phyloP scores from a whole-genome alignment of 768 basidiomycete species.

The Lactifluus volemus region DNA sequence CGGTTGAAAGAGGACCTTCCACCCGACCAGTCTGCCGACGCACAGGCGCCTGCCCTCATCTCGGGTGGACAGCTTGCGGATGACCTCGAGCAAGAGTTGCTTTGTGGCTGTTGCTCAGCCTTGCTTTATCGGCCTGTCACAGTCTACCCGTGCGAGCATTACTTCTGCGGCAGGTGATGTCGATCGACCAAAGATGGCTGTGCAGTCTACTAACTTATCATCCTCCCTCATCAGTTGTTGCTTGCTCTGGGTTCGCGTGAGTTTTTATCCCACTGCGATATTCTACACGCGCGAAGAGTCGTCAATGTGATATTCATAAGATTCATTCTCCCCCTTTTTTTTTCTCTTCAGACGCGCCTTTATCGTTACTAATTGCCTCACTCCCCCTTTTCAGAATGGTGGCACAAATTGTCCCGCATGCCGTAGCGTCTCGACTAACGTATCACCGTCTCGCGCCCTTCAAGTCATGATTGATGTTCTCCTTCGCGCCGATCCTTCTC shows the following conservation, averaged over 20 bases:
- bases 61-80: constrained; percentile 39
- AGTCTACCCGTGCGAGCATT: constrained; percentile 81
- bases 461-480: constrained; percentile 67
- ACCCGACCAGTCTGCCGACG: constrained; percentile 1
- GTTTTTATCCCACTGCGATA: constrained; percentile 25
- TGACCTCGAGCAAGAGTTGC: constrained; percentile 63
- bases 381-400: constrained; percentile 49
- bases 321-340: constrained; percentile 18
- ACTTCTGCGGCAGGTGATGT: constrained; percentile 79
- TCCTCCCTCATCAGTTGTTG: constrained; percentile 48
- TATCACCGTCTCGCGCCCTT: constrained; percentile 63
- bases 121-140: constrained; percentile 76
- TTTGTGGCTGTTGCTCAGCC: constrained; percentile 80
- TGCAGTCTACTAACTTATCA: neutral
- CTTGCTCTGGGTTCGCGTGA: constrained; percentile 75
- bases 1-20: constrained; percentile 18
- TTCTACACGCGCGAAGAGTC: neutral
- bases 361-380: neutral
- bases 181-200: neutral
- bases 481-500: constrained; percentile 61
- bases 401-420: constrained; percentile 82
- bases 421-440: constrained; percentile 57
- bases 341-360: neutral
- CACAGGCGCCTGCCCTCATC: constrained; percentile 13
- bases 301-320: neutral